Evolutionary conservation across 129 eudicot species (phyloP), one percentile per base, ranked within the genome.

Genomic region (Centella asiatica): DNA sequence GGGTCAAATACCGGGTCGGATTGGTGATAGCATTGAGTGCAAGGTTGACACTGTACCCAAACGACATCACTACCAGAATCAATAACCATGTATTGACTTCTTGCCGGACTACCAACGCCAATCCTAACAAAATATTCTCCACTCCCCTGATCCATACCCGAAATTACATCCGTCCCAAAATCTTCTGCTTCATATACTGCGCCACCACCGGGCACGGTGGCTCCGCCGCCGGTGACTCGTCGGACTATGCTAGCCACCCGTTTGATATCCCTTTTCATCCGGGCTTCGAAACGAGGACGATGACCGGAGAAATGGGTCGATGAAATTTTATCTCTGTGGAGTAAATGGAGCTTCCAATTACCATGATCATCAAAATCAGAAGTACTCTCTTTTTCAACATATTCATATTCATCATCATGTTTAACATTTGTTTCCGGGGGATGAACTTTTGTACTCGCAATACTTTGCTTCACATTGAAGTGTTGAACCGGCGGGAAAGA

Each of bases 1-100:
- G 94, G 95, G 87, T 90, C 89, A 63, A 86, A 90, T 0, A 90
- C 79, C 58, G 95, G 94, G 77, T 90, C 97, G 33, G 94, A 72
- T 20, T 90, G 97, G 29, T 67, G 78, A 61, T 90, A 90, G 32
- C 97, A 90, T 15, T 76, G 87, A 44, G 68, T 77, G 54, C 97
- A 90, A 18, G 97, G 97, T 70, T 86, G 87, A 61, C 95, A 86
- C 13, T 90, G 97, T 13, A 90, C 87, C 95, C 95, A 90, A 15
- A 86, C 87, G 28, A 86, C 79, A 68, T 90, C 95, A 54, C 95
- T 86, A 5, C 97, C 97, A 2, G 95, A 76, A 69, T 90, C 95
- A 61, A 90, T 78, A 13, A 86, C 97, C 95, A 90, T 69, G 83
- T 83, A 86, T 65, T 86, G 97, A 76, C 82, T 79, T 50, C 72